Conservation (phyloP, 2,329 filamentous ascomycete species). For the Aspergillus sp. region DNA sequence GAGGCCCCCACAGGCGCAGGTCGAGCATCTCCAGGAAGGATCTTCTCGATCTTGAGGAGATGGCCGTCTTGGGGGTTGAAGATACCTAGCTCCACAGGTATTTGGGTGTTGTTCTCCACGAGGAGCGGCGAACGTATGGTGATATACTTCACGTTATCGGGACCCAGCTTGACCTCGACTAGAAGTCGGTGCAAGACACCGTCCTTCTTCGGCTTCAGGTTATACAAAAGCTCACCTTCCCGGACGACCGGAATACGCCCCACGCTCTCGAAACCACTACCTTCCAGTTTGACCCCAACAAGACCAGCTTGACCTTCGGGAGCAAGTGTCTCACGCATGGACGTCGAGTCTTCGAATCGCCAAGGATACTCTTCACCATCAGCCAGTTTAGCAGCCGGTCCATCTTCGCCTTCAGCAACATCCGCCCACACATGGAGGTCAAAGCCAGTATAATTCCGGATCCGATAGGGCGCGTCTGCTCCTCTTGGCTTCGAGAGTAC, state of each 20-base stretch:
- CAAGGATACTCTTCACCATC: conserved; percentile 93
- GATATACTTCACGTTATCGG: conserved; percentile 97
- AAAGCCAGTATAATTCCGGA: conserved; percentile 95
- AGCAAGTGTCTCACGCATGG: conserved; percentile 90
- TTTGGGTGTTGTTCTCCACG: conserved; percentile 95
- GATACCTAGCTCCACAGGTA: conserved; percentile 90
- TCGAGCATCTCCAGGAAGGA: conserved; percentile 84
- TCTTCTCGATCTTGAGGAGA: conserved; percentile 96
- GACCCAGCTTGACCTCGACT: conserved; percentile 87
- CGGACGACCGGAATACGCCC: conserved; percentile 86
- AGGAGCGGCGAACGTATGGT: conserved; percentile 90
- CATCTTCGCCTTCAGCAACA: conserved; percentile 69
- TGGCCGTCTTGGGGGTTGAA: conserved; percentile 87
- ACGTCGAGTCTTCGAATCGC: conserved; percentile 96
- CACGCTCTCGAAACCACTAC: conserved; percentile 90
- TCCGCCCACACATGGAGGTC: conserved; percentile 83
- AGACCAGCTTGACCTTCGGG: conserved; percentile 79
- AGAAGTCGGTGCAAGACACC: conserved; percentile 85
- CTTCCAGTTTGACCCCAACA: conserved; percentile 83
- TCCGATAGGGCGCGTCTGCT: conserved; percentile 87
- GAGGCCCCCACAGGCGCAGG: conserved; percentile 92
- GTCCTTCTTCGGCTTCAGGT: conserved; percentile 83
- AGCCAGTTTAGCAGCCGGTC: conserved; percentile 71
- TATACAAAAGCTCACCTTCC: conserved; percentile 93
- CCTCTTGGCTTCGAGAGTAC: conserved; percentile 91